These are phyloP conservation scores for Hyparrhenia diplandra DNA, from an alignment of 176 grass and related monocot genomes.

Conservation along the genomic window DNA sequence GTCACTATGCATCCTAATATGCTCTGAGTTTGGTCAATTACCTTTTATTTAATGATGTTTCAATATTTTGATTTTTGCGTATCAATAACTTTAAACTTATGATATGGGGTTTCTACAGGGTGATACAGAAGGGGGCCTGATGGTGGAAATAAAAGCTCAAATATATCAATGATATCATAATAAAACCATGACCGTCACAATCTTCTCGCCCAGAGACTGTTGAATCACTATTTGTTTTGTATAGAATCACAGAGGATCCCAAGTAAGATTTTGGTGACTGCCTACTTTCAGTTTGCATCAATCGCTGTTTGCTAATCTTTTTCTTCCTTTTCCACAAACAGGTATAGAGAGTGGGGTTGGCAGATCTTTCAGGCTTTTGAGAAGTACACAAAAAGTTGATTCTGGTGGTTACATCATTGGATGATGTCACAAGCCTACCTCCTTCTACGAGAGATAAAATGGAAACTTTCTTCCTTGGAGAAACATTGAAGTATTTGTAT, in stretches of 20 bases:
- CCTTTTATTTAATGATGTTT: conserved; percentile 14
- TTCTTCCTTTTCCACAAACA: conserved; percentile 33
- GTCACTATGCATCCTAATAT: neutral
- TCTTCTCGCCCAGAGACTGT: conserved; percentile 96
- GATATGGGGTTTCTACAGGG: conserved; percentile 42
- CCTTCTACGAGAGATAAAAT: conserved; percentile 92
- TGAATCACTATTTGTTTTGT: conserved; percentile 89
- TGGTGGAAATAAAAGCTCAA: conserved; percentile 91
- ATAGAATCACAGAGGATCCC: conserved; percentile 84
- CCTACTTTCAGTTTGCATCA: neutral
- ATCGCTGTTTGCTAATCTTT: conserved; percentile 5
- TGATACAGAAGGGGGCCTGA: conserved; percentile 60
- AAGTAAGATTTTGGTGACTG: conserved; percentile 46
- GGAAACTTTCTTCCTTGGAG: conserved; percentile 90
- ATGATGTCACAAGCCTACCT: conserved; percentile 87
- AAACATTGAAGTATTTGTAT: conserved; percentile 97
- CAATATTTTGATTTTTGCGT: neutral
- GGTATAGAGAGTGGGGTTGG: conserved; percentile 99
- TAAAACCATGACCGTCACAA: conserved; percentile 87
- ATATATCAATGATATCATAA: conserved; percentile 83
- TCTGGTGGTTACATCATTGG: conserved; percentile 88
- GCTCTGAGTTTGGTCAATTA: neutral
- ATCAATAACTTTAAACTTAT: neutral
- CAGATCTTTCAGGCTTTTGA: conserved; percentile 95
- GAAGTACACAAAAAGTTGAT: conserved; percentile 87